Percentiles rank a stretch among this genome's conserved stretches.
Evolutionary conservation across 1,284 basidiomycete genomes (phyloP).

Genomic region (Trichosporon asahii): DNA sequence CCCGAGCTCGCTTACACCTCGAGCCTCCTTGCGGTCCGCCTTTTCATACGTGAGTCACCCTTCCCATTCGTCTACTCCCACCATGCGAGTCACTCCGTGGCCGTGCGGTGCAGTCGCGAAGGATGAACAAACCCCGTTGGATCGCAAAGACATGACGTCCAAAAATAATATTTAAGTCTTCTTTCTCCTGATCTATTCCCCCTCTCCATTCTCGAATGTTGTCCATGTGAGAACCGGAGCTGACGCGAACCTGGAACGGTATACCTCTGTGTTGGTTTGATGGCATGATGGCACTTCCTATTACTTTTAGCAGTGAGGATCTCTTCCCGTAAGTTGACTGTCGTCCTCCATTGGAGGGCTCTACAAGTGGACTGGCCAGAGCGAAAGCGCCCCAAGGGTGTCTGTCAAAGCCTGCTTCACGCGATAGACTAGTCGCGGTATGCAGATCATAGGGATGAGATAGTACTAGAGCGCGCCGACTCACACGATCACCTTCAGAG

Average conservation of each 20-base stretch:
- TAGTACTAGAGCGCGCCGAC: too few relatives aligned
- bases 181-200: constrained; percentile 7
- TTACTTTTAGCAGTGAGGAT: background rate
- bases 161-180: constrained; percentile 8
- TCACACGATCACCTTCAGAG: background rate
- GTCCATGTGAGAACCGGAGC: background rate
- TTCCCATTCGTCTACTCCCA: too few relatives aligned
- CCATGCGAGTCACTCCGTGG: too few relatives aligned
- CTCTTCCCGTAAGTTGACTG: too few relatives aligned
- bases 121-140: background rate
- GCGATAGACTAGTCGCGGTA: background rate
- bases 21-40: background rate
- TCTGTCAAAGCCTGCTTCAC: too few relatives aligned
- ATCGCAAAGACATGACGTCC: background rate
- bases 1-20: background rate
- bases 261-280: background rate
- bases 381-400: too few relatives aligned
- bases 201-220: background rate
- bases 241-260: background rate
- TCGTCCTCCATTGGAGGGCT: too few relatives aligned
- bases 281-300: background rate
- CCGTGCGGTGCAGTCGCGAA: too few relatives aligned
- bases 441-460: too few relatives aligned
- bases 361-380: too few relatives aligned
- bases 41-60: background rate